Evolutionary conservation across 2,329 filamentous ascomycete genomes (phyloP), one percentile per base, ranked within the genome.

Genomic region (Xylariaceae sp.): DNA sequence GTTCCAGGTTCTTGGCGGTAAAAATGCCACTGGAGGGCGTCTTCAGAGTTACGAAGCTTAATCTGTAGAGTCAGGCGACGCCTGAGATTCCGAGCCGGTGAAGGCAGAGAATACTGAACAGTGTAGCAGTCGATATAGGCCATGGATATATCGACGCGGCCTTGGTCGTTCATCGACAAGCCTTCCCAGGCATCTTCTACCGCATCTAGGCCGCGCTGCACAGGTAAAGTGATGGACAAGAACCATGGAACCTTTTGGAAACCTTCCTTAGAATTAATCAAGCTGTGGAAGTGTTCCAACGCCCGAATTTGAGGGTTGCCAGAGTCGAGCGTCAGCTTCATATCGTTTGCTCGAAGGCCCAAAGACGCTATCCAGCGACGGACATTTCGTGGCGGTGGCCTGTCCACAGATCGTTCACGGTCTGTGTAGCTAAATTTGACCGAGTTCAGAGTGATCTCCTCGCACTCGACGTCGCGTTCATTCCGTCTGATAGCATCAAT

Each of bases 341-440:
- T 82, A 2, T 76, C 69, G 16, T 74, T 71, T 10, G 71, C 70
- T 17, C 74, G 73, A 31, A 90, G 80, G 55, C 83, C 78, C 40
- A 90, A 71, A 3, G 75, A 74, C 2, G 85, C 83, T 54, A 72
- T 75, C 76, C 81, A 81, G 33, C 63, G 72, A 53, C 59, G 68
- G 14, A 45, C 34, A 38, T 47, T 52, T 41, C 55, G 52, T 28
- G 41, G 58, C 28, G 50, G 53, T 31, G 54, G 54, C 42, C 38
- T 51, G 54, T 59, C 55, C 31, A 34, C 12, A 19, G 56, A 42
- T 60, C 54, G 67, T 54, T 42, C 57, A 50, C 48, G 58, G 36
- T 73, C 67, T 47, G 74, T 75, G 66, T 94, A 95, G n/a, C 76
- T 81, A 66, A 94, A 90, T 2, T 79, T 73, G 6, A 94, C 78